Evolutionary conservation across 139 green algal genomes (phyloP).

Genomic region (Micractinium sp.): DNA sequence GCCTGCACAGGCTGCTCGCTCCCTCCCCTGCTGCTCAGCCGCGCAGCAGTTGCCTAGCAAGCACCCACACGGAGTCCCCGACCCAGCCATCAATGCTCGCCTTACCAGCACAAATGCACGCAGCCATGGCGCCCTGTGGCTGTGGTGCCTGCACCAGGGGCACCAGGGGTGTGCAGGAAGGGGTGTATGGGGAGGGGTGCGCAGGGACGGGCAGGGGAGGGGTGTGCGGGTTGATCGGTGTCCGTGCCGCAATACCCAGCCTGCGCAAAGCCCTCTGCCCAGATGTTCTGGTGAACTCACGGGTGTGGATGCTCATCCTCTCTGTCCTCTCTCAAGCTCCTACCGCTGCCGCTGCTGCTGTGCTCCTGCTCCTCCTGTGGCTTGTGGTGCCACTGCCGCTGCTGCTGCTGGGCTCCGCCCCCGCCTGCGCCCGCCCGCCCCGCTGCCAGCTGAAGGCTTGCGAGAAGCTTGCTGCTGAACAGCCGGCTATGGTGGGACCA

Average conservation of each 20-base stretch:
- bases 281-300: background rate
- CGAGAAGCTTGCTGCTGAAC: background rate
- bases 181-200: background rate
- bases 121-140: constrained; percentile 56
- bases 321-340: background rate
- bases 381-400: background rate
- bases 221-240: too few relatives aligned
- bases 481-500: background rate
- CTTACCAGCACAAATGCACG: constrained; percentile 51
- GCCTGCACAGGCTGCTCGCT: too few relatives aligned
- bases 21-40: too few relatives aligned
- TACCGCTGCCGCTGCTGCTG: background rate
- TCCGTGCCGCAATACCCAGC: too few relatives aligned
- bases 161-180: background rate
- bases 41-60: too few relatives aligned
- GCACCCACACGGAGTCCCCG: too few relatives aligned
- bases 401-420: background rate
- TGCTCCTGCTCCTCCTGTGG: background rate
- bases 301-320: background rate
- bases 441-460: background rate
- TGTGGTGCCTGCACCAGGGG: constrained; percentile 41
- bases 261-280: too few relatives aligned
- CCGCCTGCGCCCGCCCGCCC: background rate
- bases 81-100: too few relatives aligned
- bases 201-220: too few relatives aligned